Evolutionary conservation across 176 grass and related monocot species (phyloP).

Genomic region (Secale cereale): DNA sequence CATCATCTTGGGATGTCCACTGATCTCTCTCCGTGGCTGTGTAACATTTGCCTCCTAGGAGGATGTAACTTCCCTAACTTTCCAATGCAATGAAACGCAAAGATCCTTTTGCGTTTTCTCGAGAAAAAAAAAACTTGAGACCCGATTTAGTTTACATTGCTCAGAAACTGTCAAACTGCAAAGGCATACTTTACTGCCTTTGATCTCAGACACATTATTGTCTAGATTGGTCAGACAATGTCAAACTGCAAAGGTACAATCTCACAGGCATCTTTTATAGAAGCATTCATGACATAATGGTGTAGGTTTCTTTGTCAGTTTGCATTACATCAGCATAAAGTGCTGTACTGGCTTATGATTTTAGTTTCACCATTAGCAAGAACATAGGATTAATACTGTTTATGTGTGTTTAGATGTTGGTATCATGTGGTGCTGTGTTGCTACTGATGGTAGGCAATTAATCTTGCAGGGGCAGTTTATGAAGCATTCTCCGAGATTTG

Average conservation of each 20-base stretch:
- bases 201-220: neutral
- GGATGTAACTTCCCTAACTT: too few species aligned
- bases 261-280: neutral
- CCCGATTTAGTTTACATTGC: too few species aligned
- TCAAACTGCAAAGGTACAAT: neutral
- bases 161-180: too few species aligned
- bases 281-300: neutral
- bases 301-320: conserved; percentile 4
- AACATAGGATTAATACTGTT: neutral
- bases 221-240: neutral
- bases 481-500: neutral
- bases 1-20: too few species aligned
- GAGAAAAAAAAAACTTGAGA: too few species aligned
- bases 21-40: too few species aligned
- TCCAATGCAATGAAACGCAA: too few species aligned
- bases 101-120: too few species aligned
- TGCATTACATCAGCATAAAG: neutral
- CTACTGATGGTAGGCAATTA: neutral
- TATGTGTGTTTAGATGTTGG: too few species aligned
- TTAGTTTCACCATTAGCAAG: too few species aligned
- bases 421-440: too few species aligned
- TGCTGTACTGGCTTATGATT: neutral
- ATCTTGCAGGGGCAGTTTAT: conserved; percentile 6
- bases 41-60: too few species aligned
- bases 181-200: neutral